phyloP scores from a whole-genome alignment of 2,329 filamentous ascomycete genomes.

The Diaporthe longicolla region DNA sequence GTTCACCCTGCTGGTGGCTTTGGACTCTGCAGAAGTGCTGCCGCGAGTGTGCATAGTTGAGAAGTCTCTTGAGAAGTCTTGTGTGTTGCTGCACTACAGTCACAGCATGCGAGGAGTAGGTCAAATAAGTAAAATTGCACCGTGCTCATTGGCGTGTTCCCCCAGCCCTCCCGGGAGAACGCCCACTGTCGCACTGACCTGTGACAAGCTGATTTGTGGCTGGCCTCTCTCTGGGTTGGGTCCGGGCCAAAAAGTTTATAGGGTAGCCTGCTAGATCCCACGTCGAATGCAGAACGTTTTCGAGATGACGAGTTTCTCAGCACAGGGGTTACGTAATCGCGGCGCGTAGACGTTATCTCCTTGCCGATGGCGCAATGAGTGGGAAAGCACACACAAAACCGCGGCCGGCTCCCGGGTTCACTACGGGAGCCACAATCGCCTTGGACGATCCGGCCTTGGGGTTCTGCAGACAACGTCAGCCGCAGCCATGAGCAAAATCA shows the following conservation, averaged over 20 bases:
- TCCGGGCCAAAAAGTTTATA: not conserved
- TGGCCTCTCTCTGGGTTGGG: not conserved
- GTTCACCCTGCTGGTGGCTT: not conserved
- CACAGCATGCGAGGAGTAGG: not conserved
- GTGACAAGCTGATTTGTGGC: not conserved
- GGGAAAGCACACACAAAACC: not conserved
- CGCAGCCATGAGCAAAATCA: constrained; percentile 35
- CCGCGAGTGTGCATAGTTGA: not conserved
- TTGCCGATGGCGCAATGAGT: constrained; percentile 31
- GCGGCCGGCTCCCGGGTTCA: not conserved
- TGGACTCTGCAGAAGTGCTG: not conserved
- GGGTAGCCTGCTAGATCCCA: not conserved
- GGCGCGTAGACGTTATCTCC: constrained; percentile 26
- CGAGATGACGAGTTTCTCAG: not conserved
- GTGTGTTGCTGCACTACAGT: not conserved
- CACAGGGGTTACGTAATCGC: constrained; percentile 26
- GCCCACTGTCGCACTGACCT: not conserved
- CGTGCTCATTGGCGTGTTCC: not conserved
- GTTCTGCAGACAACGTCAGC: not conserved
- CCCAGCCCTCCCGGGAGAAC: not conserved
- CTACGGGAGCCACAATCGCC: not conserved
- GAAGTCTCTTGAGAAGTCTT: not conserved
- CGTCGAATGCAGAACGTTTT: no score
- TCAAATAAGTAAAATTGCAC: not conserved
- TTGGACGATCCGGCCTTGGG: constrained; percentile 22